A percentile compares a stretch with the other conserved stretches of the same genome.
Evolutionary conservation across 1,139 yeast species (phyloP).

Genomic region (Lodderomyces jiufengensis): DNA sequence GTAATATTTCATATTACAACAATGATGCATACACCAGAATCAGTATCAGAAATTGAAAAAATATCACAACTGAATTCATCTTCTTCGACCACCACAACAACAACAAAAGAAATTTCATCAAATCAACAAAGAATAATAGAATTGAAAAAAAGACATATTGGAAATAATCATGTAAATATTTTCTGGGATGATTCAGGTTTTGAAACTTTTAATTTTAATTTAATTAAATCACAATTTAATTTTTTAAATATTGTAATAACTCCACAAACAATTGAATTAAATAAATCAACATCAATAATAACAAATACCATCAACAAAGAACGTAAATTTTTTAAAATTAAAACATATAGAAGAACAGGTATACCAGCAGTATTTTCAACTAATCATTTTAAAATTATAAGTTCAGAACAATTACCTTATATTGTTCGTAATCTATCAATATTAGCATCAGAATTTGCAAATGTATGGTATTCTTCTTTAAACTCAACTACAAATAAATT

Average conservation of each 20-base stretch:
- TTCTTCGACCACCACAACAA: no score
- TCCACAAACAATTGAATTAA: slow-evolving; percentile 45
- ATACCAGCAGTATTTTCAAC: slow-evolving; percentile 78
- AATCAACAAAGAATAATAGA: slow-evolving; percentile 24
- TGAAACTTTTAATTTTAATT: slow-evolving; percentile 62
- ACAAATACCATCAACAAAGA: not conserved
- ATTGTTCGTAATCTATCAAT: slow-evolving; percentile 67
- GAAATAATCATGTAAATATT: slow-evolving; percentile 78
- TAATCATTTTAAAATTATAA: slow-evolving; percentile 67
- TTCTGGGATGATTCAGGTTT: slow-evolving; percentile 69
- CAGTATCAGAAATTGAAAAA: no score
- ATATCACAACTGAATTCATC: no score
- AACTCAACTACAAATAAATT: slow-evolving; percentile 30
- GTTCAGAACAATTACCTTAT: slow-evolving; percentile 54
- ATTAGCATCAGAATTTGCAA: slow-evolving; percentile 69
- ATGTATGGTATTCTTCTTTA: slow-evolving; percentile 55
- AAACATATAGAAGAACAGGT: slow-evolving; percentile 61
- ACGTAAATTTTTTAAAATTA: slow-evolving; percentile 49
- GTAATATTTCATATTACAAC: slow-evolving; percentile 77
- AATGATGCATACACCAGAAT: slow-evolving; percentile 56
- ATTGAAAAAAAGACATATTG: slow-evolving; percentile 77
- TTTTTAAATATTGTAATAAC: slow-evolving; percentile 75
- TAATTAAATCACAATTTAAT: slow-evolving; percentile 75
- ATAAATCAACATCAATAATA: not conserved
- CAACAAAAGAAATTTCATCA: no score